A percentile compares a stretch with the other conserved stretches of the same genome.
Conservation (phyloP, 257 asterid genomes). For the Solanum sparsipilum region DNA sequence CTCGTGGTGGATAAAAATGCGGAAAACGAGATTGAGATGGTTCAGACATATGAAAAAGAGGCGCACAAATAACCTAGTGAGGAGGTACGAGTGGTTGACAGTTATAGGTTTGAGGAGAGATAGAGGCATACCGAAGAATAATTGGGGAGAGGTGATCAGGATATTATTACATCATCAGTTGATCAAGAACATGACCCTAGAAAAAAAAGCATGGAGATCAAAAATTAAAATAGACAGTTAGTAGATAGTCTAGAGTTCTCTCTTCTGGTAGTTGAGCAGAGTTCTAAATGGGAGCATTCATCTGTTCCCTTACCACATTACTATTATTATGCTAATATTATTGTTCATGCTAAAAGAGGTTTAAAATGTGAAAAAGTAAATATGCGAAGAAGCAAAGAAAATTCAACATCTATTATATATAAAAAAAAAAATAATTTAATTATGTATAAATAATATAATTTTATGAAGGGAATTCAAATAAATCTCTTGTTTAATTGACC, state of each 20-base stretch:
- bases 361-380: not conserved
- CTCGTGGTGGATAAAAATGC: not conserved
- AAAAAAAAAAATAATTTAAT: too few species aligned
- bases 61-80: not conserved
- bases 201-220: not conserved
- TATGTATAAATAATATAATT: too few species aligned
- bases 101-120: not conserved
- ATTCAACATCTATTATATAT: too few species aligned
- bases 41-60: rapidly evolving
- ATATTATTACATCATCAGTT: too few species aligned
- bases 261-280: not conserved
- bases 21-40: not conserved
- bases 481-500: not conserved
- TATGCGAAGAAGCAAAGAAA: too few species aligned
- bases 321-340: not conserved
- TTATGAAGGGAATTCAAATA: too few species aligned
- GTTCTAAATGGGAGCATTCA: not conserved
- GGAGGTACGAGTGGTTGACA: not conserved
- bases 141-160: too few species aligned
- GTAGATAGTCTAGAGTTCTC: not conserved
- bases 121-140: too few species aligned
- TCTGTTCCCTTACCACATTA: too few species aligned
- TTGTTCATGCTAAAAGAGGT: too few species aligned
- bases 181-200: too few species aligned
- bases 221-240: too few species aligned